Evolutionary conservation across 2,329 filamentous ascomycete species (phyloP).

Genomic region (Endoconidiophora polonica): DNA sequence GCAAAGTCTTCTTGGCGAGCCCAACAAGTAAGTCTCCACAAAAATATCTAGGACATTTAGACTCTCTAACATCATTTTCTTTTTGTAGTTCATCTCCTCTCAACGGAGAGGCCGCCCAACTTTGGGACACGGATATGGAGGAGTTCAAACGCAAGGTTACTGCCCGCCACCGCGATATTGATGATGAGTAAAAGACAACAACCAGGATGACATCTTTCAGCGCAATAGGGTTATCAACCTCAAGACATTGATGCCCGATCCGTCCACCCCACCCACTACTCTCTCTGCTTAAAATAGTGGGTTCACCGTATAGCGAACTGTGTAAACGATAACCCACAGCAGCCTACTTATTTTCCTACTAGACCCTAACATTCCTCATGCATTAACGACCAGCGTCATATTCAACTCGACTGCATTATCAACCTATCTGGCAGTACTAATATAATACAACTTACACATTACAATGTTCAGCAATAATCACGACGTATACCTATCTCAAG

Average conservation of each 20-base stretch:
- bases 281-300: background rate
- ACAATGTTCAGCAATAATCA: too few relatives aligned
- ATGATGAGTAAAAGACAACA: constrained; percentile 36
- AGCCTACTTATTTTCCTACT: background rate
- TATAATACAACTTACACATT: too few relatives aligned
- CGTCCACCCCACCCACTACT: background rate
- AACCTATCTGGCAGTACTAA: background rate
- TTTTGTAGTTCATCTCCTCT: constrained; percentile 63
- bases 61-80: constrained; percentile 13
- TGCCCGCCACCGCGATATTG: constrained; percentile 44
- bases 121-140: constrained; percentile 78
- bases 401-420: background rate
- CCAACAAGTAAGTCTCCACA: constrained; percentile 69
- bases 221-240: background rate
- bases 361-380: background rate
- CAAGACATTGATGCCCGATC: background rate
- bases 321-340: too few relatives aligned
- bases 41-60: background rate
- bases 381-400: background rate
- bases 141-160: constrained; percentile 71
- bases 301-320: background rate
- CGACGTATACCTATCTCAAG: too few relatives aligned
- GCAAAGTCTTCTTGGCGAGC: constrained; percentile 88
- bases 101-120: constrained; percentile 87
- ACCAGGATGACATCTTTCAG: background rate